Base-by-base conservation (phyloP, 2,329 filamentous ascomycete genomes). In the Pseudopyricularia cyperi region DNA sequence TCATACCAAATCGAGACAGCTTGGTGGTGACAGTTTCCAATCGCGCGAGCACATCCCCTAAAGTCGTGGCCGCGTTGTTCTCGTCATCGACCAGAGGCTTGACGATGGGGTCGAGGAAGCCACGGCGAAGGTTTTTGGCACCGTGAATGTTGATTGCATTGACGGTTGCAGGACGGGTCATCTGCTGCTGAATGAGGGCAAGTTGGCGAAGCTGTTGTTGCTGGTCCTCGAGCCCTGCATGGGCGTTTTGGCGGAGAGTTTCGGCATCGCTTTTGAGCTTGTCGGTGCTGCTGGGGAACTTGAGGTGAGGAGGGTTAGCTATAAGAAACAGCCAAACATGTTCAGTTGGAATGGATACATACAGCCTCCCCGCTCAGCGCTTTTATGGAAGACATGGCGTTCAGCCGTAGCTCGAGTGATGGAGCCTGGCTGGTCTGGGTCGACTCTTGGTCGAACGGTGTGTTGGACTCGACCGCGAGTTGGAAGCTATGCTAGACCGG, bases 151-250 rank as follows among this genome's bases (percentile, higher is more conserved):
- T 82, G 63, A 98, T 79, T 46, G 88, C 87, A 60, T 87, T 87
- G 64, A 98, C 84, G 14, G 89, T 88, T 60, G 93, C 87, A 39
- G 93, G 91, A 53, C 93, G 80, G 44, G 87, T 87, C 58, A 85
- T 84, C 66, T 97, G 95, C 68, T 86, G 79, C 58, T 82, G 48
- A 15, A 49, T 24, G 32, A 49, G 33, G 8, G 33, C 19, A 35
- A 39, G 19, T 26, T 46, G 35, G n/a, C 50, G 37, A 14, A 35
- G 32, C 52, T 67, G 69, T 19, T 67, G 65, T 52, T 69, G 65
- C 52, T 71, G 64, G 50, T 69, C 65, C 30, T 62, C 61, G 64
- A 55, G 53, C 26, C 54, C 53, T 17, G 67, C 62, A 52, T 66
- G 65, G 17, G 70, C 69, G 52, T 71, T 67, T 34, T 61, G 60